These are phyloP conservation scores for Cercophora scortea DNA, from an alignment of 495 filamentous ascomycete species.

Conservation along the genomic window DNA sequence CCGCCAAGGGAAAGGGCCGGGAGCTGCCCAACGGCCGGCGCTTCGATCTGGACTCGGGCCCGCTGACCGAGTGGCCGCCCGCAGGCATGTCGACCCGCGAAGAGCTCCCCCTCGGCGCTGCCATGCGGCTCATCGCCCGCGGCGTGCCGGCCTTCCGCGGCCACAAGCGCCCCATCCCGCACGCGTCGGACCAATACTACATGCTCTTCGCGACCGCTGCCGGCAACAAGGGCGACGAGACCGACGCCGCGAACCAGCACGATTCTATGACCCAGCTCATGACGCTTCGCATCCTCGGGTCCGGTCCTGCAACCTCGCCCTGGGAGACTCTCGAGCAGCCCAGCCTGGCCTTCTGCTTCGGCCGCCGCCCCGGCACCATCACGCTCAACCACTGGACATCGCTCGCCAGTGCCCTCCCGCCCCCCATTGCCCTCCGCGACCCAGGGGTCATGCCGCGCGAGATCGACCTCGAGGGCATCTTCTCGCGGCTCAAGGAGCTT, in stretches of 20 bases:
- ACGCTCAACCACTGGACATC: slow-evolving; percentile 53
- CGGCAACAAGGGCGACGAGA: slow-evolving; percentile 37
- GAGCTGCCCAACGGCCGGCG: slow-evolving; percentile 20
- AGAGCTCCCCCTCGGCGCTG: slow-evolving; percentile 35
- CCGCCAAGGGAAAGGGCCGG: slow-evolving; percentile 36
- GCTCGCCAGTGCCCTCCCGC: slow-evolving; percentile 38
- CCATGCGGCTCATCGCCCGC: slow-evolving; percentile 38
- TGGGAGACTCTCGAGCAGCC: slow-evolving; percentile 63
- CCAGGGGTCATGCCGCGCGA: slow-evolving; percentile 44
- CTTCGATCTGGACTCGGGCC: slow-evolving; percentile 22
- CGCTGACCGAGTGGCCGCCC: slow-evolving; percentile 41
- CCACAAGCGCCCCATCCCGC: slow-evolving; percentile 36
- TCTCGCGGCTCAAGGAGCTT: slow-evolving; percentile 47
- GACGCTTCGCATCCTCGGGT: slow-evolving; percentile 32
- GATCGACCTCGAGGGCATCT: slow-evolving; percentile 41
- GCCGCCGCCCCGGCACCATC: slow-evolving; percentile 49
- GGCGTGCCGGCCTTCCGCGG: slow-evolving; percentile 41
- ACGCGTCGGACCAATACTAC: slow-evolving; percentile 43
- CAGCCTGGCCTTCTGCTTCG: slow-evolving; percentile 53
- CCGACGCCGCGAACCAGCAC: slow-evolving; percentile 36
- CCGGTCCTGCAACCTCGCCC: slow-evolving; percentile 33
- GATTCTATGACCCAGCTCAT: slow-evolving; percentile 43
- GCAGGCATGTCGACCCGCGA: slow-evolving; percentile 32
- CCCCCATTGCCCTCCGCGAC: slow-evolving; percentile 41
- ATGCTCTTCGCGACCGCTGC: slow-evolving; percentile 39